These are phyloP conservation scores for Aureobasidium sp. DNA, from an alignment of 2,329 filamentous ascomycete genomes.

Conservation along the genomic window DNA sequence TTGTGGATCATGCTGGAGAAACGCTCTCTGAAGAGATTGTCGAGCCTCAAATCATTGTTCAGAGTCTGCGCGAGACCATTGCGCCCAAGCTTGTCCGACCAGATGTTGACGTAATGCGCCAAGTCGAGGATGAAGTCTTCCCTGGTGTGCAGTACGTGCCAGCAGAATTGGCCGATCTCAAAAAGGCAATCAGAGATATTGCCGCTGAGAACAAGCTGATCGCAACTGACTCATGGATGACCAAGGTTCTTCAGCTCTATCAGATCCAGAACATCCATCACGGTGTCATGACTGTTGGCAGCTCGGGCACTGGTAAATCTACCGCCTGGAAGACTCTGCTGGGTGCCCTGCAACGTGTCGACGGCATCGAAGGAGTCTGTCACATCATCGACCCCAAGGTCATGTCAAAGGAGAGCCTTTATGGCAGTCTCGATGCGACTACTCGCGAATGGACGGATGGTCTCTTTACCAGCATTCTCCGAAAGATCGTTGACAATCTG, in stretches of 20 bases:
- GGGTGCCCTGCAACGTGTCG: constrained; percentile 82
- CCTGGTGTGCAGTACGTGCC: constrained; percentile 89
- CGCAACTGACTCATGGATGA: constrained; percentile 92
- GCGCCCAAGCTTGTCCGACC: constrained; percentile 90
- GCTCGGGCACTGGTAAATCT: constrained; percentile 95
- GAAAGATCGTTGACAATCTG: constrained; percentile 97
- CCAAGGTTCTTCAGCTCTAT: constrained; percentile 91
- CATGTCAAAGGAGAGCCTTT: constrained; percentile 98
- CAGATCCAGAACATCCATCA: constrained; percentile 98
- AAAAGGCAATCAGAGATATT: constrained; percentile 71
- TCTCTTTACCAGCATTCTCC: constrained; percentile 91
- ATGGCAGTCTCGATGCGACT: constrained; percentile 90
- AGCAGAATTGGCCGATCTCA: constrained; percentile 71
- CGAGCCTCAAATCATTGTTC: constrained; percentile 95
- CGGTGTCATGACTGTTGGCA: constrained; percentile 99
- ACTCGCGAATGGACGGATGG: constrained; percentile 99
- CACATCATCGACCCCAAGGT: constrained; percentile 99
- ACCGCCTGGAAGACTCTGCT: constrained; percentile 88
- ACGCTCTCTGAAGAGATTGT: constrained; percentile 58
- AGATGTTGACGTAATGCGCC: constrained; percentile 81
- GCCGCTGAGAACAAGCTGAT: constrained; percentile 81
- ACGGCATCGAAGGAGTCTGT: constrained; percentile 85
- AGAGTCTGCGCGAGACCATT: constrained; percentile 97
- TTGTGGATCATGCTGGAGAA: constrained; percentile 50
- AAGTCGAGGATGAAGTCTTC: constrained; percentile 79